Evolutionary conservation across 345 rosid species (phyloP), one percentile per base, ranked within the genome.

Genomic region (Gossypium turneri): DNA sequence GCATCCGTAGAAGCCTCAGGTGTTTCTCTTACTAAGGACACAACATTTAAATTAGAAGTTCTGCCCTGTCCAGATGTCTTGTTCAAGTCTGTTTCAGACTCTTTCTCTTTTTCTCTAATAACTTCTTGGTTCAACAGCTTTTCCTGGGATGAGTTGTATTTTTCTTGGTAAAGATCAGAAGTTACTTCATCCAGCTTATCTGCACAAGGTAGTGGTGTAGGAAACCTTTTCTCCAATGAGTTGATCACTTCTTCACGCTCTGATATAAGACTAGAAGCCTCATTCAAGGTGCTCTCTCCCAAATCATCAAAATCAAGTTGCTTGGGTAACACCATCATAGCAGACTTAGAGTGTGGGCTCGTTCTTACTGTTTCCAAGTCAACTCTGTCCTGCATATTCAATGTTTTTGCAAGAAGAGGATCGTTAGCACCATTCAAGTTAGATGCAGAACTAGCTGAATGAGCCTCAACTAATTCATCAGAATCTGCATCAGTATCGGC

Each of bases 261-360:
- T 25, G 52, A 50, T 43, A 34, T 69, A 77, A 67, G 69, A 75
- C 67, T 19, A 48, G 61, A 64, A 75, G 69, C 47, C 70, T 68
- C 80, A 72, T 71, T 44, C 67, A 84, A 65, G 61, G 67, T 66
- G 63, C 47, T 24, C 65, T 81, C 86, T 72, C 70, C 84, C 41
- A 48, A 51, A 73, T 84, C 82, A 80, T 79, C 81, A 73, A 87
- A 86, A 79, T 82, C 75, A 77, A 81, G 81, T 57, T 81, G 84
- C 78, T 79, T 83, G 64, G 84, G 88, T 75, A 78, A 57, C 78
- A 86, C 72, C 72, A 64, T 75, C 76, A 60, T 63, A 50, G 77
- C 64, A 75, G 56, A 68, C 65, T 77, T 78, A 78, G 67, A 72
- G 58, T 56, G 53, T 64, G 50, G 71, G 82, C 82, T 72, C 65